Evolutionary conservation across 805 yeast genomes (phyloP).

Genomic region (Blastobotrys americana): DNA sequence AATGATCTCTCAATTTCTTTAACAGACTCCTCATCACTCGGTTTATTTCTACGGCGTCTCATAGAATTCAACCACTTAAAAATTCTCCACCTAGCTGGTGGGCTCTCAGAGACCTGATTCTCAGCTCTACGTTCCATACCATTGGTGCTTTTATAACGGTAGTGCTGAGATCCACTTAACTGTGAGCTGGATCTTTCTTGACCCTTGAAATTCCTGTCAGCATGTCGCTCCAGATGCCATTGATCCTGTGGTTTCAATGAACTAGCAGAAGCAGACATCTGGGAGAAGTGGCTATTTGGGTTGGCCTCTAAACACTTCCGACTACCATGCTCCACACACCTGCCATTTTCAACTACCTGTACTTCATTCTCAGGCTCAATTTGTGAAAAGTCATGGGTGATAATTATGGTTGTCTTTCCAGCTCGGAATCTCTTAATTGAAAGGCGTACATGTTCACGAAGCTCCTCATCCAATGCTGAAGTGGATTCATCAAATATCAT

Average conservation of each 20-base stretch:
- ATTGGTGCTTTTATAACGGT: neutral
- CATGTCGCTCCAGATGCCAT: no score
- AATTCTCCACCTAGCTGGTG: no score
- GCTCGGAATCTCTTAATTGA: constrained; percentile 53
- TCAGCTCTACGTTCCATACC: neutral
- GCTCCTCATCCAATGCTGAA: constrained; percentile 64
- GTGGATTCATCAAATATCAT: constrained; percentile 80
- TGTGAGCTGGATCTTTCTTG: no score
- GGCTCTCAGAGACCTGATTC: neutral
- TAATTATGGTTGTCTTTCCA: constrained; percentile 66
- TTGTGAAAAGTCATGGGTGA: constrained; percentile 69
- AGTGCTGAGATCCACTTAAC: neutral
- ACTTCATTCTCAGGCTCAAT: constrained; percentile 54
- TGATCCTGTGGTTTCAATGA: no score
- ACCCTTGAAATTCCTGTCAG: no score
- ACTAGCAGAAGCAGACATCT: neutral
- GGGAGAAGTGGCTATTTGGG: neutral
- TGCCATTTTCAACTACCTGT: constrained; percentile 53
- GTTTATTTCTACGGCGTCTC: neutral
- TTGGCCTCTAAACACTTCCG: constrained; percentile 8
- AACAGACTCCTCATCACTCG: neutral
- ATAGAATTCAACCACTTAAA: neutral
- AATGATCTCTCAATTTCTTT: neutral
- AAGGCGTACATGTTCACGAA: constrained; percentile 40
- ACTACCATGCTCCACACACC: constrained; percentile 28